Evolutionary conservation across 2,329 filamentous ascomycete genomes (phyloP), one percentile per base, ranked within the genome.

Genomic region (Microsporum audouinii): DNA sequence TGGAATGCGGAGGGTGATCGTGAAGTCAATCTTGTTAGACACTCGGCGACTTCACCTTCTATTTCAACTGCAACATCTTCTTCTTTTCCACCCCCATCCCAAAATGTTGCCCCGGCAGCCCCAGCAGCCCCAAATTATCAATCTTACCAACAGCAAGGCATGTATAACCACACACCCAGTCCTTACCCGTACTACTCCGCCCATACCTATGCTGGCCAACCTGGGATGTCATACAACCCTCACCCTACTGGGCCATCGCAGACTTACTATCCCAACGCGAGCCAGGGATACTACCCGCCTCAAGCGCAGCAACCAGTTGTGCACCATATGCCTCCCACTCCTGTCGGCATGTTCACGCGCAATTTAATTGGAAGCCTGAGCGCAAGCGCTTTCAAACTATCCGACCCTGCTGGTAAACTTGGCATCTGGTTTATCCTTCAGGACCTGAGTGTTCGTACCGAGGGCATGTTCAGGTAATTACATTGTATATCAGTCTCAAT

Each of bases 341-440:
- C 86, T 0, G 85, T 85, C 41, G 89, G 89, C 61, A 95, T 95
- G 89, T 96, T 92, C 71, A 96, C 91, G 0, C 81, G 92, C 59
- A 99, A 97, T 70, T 82, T 99, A 7, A 97, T 99, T 65, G 94
- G 94, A 1, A 95, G 89, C 72, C 79, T 96, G 58, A 87, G 89
- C 4, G 91, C 91, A 36, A 96, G 91, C 69, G 92, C 92, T 1
- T 92, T 91, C 70, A 84, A 87, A 36, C 80, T 97, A 59, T 86
- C 84, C 1, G 91, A 97, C 66, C 83, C 85, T 0, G 79, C 88
- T 14, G 87, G 89, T 65, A 88, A 89, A 71, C 84, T 89, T 58
- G 92, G 92, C 1, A 91, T 96, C 65, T 99, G 92, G 92, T 99
- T 99, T 69, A 88, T 99, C 53, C 79, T 97, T 59, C 92, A 96